Conservation (phyloP, 2,329 filamentous ascomycete genomes). For the Arthrobotrys megalospora region DNA sequence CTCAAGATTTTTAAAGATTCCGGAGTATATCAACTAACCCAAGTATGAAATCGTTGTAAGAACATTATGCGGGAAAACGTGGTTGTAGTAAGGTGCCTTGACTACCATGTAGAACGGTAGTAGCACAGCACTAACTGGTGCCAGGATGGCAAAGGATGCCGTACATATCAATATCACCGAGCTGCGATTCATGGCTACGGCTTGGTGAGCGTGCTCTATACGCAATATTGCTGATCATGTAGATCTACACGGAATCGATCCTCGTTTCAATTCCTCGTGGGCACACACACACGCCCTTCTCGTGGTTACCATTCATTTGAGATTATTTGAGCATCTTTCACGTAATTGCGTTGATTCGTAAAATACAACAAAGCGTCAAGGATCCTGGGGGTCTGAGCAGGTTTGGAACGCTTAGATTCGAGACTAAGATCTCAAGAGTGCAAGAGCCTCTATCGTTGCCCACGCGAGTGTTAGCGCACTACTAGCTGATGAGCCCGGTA, state of each 20-base stretch:
- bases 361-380: conserved; percentile 10
- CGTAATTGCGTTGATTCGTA: conserved; percentile 5
- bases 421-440: too few relatives aligned
- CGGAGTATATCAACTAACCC: conserved; percentile 8
- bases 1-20: neutral
- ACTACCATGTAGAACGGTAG: conserved; percentile 43
- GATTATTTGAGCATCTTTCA: conserved; percentile 3
- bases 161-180: neutral
- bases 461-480: too few relatives aligned
- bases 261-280: neutral
- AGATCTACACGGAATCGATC: neutral
- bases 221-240: too few relatives aligned
- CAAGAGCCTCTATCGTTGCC: too few relatives aligned
- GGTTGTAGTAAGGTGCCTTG: conserved; percentile 22
- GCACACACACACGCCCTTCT: neutral
- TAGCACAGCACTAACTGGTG: neutral
- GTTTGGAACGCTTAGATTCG: too few relatives aligned
- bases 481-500: too few relatives aligned
- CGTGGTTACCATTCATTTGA: neutral
- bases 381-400: neutral
- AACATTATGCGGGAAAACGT: conserved; percentile 10
- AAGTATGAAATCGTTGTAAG: conserved; percentile 13
- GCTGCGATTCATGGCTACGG: neutral
- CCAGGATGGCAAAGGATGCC: neutral
- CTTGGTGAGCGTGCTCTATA: neutral